A percentile compares a stretch with the other conserved stretches of the same genome.
These are phyloP conservation scores for Hamigera avellanea DNA, from an alignment of 495 filamentous ascomycete genomes.

Conservation along the genomic window DNA sequence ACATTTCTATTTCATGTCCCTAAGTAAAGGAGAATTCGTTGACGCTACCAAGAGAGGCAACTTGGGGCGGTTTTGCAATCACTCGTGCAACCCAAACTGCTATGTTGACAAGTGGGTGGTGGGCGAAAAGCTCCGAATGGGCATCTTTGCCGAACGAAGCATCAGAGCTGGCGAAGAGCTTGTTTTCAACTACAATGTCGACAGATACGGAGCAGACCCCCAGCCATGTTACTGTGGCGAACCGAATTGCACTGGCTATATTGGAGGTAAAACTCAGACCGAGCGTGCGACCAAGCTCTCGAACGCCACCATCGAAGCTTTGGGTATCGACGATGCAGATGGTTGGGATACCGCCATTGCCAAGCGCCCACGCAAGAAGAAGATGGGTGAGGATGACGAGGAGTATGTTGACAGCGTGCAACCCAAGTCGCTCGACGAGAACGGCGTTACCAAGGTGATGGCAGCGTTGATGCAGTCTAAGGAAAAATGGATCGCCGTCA, in stretches of 20 bases:
- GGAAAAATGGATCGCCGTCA: constrained; percentile 98
- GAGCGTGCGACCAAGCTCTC: constrained; percentile 89
- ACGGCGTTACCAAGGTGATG: constrained; percentile 95
- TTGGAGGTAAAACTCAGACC: constrained; percentile 95
- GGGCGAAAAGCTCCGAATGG: constrained; percentile 96
- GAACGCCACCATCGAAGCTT: constrained; percentile 80
- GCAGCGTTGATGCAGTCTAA: constrained; percentile 96
- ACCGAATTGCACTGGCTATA: constrained; percentile 88
- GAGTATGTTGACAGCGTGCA: constrained; percentile 90
- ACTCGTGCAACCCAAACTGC: constrained; percentile 97
- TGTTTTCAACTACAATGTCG: constrained; percentile 99
- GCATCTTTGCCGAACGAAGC: constrained; percentile 85
- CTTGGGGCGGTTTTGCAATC: constrained; percentile 94
- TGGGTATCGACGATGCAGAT: constrained; percentile 90
- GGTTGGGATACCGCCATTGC: constrained; percentile 83
- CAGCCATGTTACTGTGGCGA: constrained; percentile 96
- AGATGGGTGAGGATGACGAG: constrained; percentile 87
- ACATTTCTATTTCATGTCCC: constrained; percentile 99
- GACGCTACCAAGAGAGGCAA: constrained; percentile 97
- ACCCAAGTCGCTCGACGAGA: constrained; percentile 72
- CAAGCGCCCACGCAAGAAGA: constrained; percentile 87
- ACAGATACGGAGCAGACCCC: constrained; percentile 92
- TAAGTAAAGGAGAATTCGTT: constrained; percentile 92
- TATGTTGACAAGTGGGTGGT: constrained; percentile 99
- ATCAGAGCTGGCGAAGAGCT: constrained; percentile 88